These are phyloP conservation scores for Pythium rishiriense DNA, from an alignment of 352 stramenopile species.

Conservation along the genomic window DNA sequence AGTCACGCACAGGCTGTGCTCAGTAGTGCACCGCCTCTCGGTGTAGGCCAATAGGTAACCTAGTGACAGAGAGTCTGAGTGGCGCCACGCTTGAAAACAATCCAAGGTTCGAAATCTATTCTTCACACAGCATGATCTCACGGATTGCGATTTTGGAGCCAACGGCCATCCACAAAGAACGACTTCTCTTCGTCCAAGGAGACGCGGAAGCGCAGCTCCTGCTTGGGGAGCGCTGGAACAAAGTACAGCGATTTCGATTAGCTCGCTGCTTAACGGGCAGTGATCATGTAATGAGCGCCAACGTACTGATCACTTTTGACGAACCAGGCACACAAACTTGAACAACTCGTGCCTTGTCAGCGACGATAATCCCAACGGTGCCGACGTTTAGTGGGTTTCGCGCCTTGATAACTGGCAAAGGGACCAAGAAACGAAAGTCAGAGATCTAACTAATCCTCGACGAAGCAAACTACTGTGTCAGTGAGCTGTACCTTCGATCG, in stretches of 20 bases:
- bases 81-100: too few species aligned
- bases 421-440: not conserved
- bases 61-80: too few species aligned
- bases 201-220: conserved; percentile 42
- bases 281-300: too few species aligned
- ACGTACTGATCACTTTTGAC: conserved; percentile 56
- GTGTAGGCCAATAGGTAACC: too few species aligned
- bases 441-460: too few species aligned
- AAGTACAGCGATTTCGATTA: too few species aligned
- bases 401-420: conserved; percentile 45
- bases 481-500: conserved; percentile 49
- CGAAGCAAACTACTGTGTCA: too few species aligned
- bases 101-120: too few species aligned
- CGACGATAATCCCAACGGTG: conserved; percentile 53
- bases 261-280: too few species aligned
- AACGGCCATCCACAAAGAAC: conserved; percentile 51
- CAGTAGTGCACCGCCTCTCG: too few species aligned
- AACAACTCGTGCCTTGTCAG: conserved; percentile 58
- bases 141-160: conserved; percentile 31
- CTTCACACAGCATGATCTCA: not conserved
- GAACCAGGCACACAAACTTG: conserved; percentile 39
- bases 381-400: conserved; percentile 61
- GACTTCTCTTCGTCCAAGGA: conserved; percentile 31
- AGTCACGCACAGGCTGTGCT: too few species aligned
- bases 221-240: conserved; percentile 39